phyloP scores from a whole-genome alignment of 345 rosid genomes.

The Lenwebbia sp. region DNA sequence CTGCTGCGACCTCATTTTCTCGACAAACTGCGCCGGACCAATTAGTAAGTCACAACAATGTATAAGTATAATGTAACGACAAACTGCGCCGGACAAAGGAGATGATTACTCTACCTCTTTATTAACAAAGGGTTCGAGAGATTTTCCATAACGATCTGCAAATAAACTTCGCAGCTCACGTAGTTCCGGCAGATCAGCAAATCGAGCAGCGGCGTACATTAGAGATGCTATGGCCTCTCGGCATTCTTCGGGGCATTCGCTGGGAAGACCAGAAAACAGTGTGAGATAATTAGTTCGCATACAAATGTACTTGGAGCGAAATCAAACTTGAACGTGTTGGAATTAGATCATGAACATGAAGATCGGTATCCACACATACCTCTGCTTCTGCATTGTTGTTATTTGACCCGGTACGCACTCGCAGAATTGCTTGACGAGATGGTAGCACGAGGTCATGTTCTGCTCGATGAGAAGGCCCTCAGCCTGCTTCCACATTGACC shows the following conservation, averaged over 20 bases:
- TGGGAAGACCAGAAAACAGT: constrained; percentile 2
- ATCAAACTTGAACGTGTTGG: background rate
- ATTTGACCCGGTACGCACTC: constrained; percentile 36
- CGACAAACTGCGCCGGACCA: constrained; percentile 31
- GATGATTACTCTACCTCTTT: constrained; percentile 36
- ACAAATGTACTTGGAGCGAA: background rate
- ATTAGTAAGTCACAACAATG: background rate
- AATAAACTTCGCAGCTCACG: constrained; percentile 57
- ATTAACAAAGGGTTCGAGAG: constrained; percentile 33
- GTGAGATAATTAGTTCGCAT: background rate
- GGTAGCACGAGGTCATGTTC: constrained; percentile 43
- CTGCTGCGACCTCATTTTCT: constrained; percentile 29
- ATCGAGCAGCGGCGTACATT: constrained; percentile 79
- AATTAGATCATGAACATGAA: background rate
- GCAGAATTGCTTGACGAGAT: constrained; percentile 43
- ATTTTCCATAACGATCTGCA: constrained; percentile 47
- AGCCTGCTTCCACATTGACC: constrained; percentile 31
- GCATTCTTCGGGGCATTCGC: constrained; percentile 86
- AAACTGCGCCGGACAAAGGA: too few species aligned
- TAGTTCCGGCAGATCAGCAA: constrained; percentile 74
- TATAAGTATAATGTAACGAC: background rate
- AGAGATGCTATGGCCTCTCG: constrained; percentile 63
- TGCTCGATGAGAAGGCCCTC: constrained; percentile 67
- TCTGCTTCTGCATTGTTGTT: constrained; percentile 46
- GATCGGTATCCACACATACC: constrained; percentile 12